phyloP scores from a whole-genome alignment of 2,329 filamentous ascomycete genomes.

The Pleoardoris graminearum region DNA sequence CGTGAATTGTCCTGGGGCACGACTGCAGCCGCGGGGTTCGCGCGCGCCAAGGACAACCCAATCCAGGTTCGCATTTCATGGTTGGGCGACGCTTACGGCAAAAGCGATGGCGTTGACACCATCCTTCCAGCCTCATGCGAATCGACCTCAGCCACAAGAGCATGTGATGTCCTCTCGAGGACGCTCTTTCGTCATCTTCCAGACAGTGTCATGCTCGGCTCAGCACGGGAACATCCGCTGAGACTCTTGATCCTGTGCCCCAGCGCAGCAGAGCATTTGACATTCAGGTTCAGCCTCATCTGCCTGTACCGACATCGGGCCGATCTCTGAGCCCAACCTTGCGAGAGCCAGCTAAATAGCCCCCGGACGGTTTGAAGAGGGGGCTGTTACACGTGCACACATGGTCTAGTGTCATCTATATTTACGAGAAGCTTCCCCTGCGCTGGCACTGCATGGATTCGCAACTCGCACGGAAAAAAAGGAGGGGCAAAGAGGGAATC shows the following conservation, averaged over 20 bases:
- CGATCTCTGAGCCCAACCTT: background rate
- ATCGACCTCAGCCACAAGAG: background rate
- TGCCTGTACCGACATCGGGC: slow-evolving; percentile 13
- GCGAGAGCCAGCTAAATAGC: background rate
- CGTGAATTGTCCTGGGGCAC: background rate
- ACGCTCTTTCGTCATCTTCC: background rate
- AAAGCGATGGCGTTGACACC: background rate
- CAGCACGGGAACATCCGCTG: slow-evolving; percentile 22
- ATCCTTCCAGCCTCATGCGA: slow-evolving; percentile 10
- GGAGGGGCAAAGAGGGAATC: background rate
- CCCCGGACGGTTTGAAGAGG: slow-evolving; percentile 1
- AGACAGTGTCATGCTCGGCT: slow-evolving; percentile 14
- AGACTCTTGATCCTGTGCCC: slow-evolving; percentile 17
- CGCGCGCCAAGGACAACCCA: slow-evolving; percentile 11
- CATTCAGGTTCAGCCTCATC: slow-evolving; percentile 3
- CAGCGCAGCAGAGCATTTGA: background rate
- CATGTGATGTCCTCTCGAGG: slow-evolving; percentile 2
- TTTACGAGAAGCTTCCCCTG: background rate
- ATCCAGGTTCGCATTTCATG: background rate
- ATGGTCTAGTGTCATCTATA: background rate
- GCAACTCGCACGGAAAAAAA: background rate
- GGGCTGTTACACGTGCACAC: background rate
- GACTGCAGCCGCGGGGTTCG: slow-evolving; percentile 9
- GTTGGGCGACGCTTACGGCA: slow-evolving; percentile 4
- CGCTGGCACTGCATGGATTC: background rate